Percentiles rank a stretch among this genome's conserved stretches.
Conservation (phyloP, 768 basidiomycete genomes). For the Russula vinacea region DNA sequence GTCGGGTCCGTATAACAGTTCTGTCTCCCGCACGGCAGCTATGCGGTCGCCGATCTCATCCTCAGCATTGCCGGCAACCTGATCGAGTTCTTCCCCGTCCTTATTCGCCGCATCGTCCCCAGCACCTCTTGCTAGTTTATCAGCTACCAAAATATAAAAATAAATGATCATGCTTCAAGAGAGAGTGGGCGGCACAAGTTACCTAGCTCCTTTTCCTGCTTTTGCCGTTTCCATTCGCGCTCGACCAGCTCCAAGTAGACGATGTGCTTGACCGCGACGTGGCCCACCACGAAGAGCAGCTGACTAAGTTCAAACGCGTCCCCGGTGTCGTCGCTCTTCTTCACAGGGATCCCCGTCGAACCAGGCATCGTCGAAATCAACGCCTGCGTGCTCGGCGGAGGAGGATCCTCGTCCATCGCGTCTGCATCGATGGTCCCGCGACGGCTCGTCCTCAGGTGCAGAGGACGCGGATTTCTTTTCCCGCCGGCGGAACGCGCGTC, state of each 20-base stretch:
- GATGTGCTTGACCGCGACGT: constrained; percentile 96
- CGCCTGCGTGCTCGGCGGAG: constrained; percentile 35
- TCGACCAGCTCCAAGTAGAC: constrained; percentile 95
- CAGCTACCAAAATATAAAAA: constrained; percentile 41
- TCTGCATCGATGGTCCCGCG: constrained; percentile 42
- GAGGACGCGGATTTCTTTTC: constrained; percentile 27
- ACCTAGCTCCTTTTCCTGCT: constrained; percentile 85
- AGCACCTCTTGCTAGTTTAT: constrained; percentile 50
- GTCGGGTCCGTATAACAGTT: constrained; percentile 78
- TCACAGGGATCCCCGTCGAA: constrained; percentile 14
- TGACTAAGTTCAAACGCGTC: constrained; percentile 89
- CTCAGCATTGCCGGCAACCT: constrained; percentile 95
- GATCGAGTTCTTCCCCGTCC: constrained; percentile 84
- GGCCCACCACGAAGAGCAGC: constrained; percentile 92
- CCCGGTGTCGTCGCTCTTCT: constrained; percentile 51
- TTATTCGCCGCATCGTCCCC: constrained; percentile 45
- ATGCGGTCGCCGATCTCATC: constrained; percentile 97
- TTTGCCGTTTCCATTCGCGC: constrained; percentile 93
- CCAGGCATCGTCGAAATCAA: constrained; percentile 23
- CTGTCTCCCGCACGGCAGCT: constrained; percentile 75
- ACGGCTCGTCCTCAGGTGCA: constrained; percentile 29
- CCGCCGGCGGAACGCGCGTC: constrained; percentile 53
- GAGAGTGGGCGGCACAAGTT: constrained; percentile 1
- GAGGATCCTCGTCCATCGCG: constrained; percentile 55
- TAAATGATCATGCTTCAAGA: neutral